Evolutionary conservation across 345 rosid species (phyloP), one percentile per base, ranked within the genome.

Genomic region (Gossypium longicalyx): DNA sequence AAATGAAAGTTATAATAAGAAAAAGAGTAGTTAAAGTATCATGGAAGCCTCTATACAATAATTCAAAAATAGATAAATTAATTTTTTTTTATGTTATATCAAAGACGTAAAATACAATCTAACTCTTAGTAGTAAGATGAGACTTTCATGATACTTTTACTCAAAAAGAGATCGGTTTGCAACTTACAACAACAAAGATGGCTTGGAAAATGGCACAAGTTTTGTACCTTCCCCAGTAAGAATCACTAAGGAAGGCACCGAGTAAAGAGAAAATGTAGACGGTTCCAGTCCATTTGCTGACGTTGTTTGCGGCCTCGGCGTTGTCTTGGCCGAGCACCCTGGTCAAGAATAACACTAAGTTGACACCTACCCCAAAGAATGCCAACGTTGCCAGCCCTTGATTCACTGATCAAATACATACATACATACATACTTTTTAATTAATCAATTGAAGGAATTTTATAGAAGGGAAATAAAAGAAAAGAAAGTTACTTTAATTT

Each of bases 281-380:
- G 9, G 99, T 95, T 67, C 99, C 98, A 16, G 99, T 95, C 99
- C 99, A 95, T 82, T 95, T 93, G 91, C 99, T 95, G 20, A 95
- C 97, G 69, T 77, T 90, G 75, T 95, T 95, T 3, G 99, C 99
- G 11, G 99, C 99, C 11, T 87, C 94, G 4, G 98, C 97, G 80
- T 91, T 95, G 87, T 84, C 82, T 80, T 95, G 97, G 15, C 92
- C 93, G 74, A 93, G 73, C 19, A 93, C 99, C 73, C 99, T 87
- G 17, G 99, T 93, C 77, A 95, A 74, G 82, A 95, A 93, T 78
- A 95, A 62, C 58, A 95, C 99, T 79, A 95, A 76, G 81, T 95
- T 95, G 53, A 93, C 97, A 27, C 96, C 98, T 7, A 95, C 98
- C 12, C 98, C 97, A 51, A 93, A 95, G 84, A 95, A 93, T 22